These are phyloP conservation scores for Ceratobasidium papillatum DNA, from an alignment of 1,284 basidiomycete species.

Conservation along the genomic window DNA sequence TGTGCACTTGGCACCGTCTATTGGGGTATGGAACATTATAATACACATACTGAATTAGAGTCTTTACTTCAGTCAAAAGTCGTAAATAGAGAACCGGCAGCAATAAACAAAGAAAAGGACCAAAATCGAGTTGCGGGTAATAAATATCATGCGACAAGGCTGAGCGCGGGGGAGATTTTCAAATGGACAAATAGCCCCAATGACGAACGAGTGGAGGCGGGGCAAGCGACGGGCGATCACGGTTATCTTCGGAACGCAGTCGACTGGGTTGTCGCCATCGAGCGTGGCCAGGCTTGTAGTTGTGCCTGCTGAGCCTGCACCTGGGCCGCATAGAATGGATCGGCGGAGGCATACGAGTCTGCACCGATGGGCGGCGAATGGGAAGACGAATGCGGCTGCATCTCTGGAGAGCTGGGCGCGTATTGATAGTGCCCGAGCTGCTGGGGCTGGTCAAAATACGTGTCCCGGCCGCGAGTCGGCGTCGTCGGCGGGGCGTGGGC, in stretches of 20 bases:
- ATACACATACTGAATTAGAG: conserved; percentile 37
- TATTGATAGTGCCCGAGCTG: conserved; percentile 17
- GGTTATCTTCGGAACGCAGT: conserved; percentile 9
- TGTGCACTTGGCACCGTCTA: conserved; percentile 20
- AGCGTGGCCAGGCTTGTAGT: conserved; percentile 19
- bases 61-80: conserved; percentile 9
- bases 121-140: conserved; percentile 24
- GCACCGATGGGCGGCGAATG: neutral
- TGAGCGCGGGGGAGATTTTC: conserved; percentile 14
- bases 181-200: conserved; percentile 23
- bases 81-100: conserved; percentile 28
- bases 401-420: conserved; percentile 19
- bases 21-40: conserved; percentile 21
- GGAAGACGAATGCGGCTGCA: conserved; percentile 22
- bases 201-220: conserved; percentile 9
- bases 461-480: conserved; percentile 28
- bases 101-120: conserved; percentile 27
- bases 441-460: conserved; percentile 20
- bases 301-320: conserved; percentile 27
- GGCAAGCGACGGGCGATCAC: neutral
- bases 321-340: conserved; percentile 28
- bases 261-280: conserved; percentile 19
- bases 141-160: conserved; percentile 30
- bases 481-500: conserved; percentile 37
- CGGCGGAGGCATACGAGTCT: conserved; percentile 20